Evolutionary conservation across 768 basidiomycete species (phyloP), one percentile per base, ranked within the genome.

Genomic region (Pleurotus tuoliensis): DNA sequence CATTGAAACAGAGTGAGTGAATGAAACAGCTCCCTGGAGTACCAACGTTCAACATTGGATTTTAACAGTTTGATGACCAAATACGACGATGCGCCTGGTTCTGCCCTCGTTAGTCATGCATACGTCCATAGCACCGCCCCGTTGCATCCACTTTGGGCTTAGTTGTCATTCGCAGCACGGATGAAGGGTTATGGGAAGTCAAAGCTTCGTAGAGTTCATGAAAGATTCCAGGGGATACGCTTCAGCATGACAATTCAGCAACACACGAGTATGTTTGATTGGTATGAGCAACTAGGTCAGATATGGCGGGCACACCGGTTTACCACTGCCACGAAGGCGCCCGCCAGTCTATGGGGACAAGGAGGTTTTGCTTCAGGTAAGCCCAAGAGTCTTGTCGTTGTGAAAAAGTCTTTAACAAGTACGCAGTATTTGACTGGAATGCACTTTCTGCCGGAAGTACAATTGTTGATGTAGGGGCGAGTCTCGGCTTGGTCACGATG

Each of bases 91-190:
- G 82, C 82, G 0, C 88, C 85, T 1, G 77, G 83, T 6, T 76
- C 88, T 6, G 90, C 89, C 0, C 84, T 90, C 60, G 77, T 89
- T 6, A 87, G 84, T 11, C 64, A 89, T 44, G 82, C 79, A 89
- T 89, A 48, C 34, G 83, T 71, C n/a, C 30, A 9, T 34, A 45
- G 18, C 24, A 2, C 38, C 20, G 20, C 18, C 18, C 11, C 39
- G 9, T 52, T 20, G 40, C 11, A 34, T 6, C n/a, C 9, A 6
- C 5, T 13, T 18, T 4, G 15, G n/a, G 40, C 18, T 39, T 8
- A 39, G 13, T 20, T 13, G 38, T 3, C 38, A 16, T 41, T 11
- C 4, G 25, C 56, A 91, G 89, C 59, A 79, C 86, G 4, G 89
- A 91, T 63, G 90, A 92, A 63, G 77, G 89, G 37, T 82, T 73